A percentile compares a stretch with the other conserved stretches of the same genome.
phyloP scores from a whole-genome alignment of 805 yeast species.

The Myxozyma monticola region DNA sequence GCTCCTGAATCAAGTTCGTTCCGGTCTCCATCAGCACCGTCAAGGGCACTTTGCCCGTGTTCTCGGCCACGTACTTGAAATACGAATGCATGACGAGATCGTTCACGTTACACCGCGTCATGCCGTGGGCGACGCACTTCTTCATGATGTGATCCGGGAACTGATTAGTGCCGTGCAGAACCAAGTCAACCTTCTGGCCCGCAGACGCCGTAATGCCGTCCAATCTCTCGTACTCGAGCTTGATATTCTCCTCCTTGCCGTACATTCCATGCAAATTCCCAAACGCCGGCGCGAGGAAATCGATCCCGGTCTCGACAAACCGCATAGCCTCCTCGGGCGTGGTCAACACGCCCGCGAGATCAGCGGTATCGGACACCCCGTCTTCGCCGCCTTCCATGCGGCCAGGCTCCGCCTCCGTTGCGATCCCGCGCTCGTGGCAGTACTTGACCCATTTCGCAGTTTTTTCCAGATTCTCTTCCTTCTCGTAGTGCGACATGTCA shows the following conservation, averaged over 20 bases:
- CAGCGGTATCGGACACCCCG: slow-evolving; percentile 8
- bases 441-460: slow-evolving; percentile 13
- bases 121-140: slow-evolving; percentile 10
- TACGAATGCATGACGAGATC: slow-evolving; percentile 3
- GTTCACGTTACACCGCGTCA: slow-evolving; percentile 12
- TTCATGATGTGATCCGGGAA: slow-evolving; percentile 9
- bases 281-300: slow-evolving; percentile 18
- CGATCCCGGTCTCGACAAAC: slow-evolving; percentile 14
- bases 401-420: slow-evolving; percentile 19
- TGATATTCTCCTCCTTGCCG: slow-evolving; percentile 7
- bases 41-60: slow-evolving; percentile 3
- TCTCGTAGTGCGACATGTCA: slow-evolving; percentile 15
- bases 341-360: slow-evolving; percentile 13
- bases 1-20: slow-evolving; percentile 3
- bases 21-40: slow-evolving; percentile 15
- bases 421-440: slow-evolving; percentile 13
- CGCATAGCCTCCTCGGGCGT: slow-evolving; percentile 13
- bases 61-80: not conserved
- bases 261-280: slow-evolving; percentile 15
- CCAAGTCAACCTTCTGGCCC: slow-evolving; percentile 3
- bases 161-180: slow-evolving; percentile 18
- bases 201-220: slow-evolving; percentile 2
- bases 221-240: slow-evolving; percentile 14
- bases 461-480: slow-evolving; percentile 10
- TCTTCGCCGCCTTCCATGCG: slow-evolving; percentile 21